Conservation (phyloP, 2,329 filamentous ascomycete genomes). For the Fonsecaea multimorphosa region DNA sequence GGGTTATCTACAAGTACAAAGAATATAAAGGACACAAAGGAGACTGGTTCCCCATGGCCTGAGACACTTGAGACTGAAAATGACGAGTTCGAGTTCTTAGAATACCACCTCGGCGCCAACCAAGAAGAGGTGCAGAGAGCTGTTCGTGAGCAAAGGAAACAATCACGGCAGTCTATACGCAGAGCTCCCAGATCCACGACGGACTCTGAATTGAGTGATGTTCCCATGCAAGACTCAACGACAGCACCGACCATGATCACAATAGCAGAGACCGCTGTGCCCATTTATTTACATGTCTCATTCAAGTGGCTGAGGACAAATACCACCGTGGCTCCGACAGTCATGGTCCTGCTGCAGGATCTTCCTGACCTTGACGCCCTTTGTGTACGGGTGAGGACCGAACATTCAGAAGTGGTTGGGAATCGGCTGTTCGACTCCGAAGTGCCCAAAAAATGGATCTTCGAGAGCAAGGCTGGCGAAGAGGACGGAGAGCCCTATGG, state of each 20-base stretch:
- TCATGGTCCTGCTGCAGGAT: not conserved
- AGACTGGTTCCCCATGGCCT: not conserved
- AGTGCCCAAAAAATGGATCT: not conserved
- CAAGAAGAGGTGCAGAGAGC: not conserved
- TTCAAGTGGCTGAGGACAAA: not conserved
- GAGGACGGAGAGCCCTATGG: not conserved
- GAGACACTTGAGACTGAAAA: not conserved
- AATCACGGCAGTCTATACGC: not conserved
- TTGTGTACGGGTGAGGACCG: not conserved
- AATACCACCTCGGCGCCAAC: too few species aligned
- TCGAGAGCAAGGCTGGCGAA: not conserved
- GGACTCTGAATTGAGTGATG: not conserved
- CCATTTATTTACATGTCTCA: not conserved
- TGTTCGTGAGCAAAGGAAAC: not conserved
- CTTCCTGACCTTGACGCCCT: not conserved
- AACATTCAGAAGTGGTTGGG: not conserved
- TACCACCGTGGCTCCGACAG: not conserved
- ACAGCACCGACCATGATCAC: too few species aligned
- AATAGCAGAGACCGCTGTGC: not conserved
- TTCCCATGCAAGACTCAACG: not conserved
- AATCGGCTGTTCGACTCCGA: not conserved
- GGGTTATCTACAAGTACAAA: not conserved
- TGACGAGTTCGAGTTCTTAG: not conserved
- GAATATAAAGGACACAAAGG: too few species aligned
- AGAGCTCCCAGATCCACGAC: not conserved